Percentiles rank a stretch among this genome's conserved stretches.
Evolutionary conservation across 2,329 filamentous ascomycete genomes (phyloP).

Genomic region (Mycocentrospora acerina): DNA sequence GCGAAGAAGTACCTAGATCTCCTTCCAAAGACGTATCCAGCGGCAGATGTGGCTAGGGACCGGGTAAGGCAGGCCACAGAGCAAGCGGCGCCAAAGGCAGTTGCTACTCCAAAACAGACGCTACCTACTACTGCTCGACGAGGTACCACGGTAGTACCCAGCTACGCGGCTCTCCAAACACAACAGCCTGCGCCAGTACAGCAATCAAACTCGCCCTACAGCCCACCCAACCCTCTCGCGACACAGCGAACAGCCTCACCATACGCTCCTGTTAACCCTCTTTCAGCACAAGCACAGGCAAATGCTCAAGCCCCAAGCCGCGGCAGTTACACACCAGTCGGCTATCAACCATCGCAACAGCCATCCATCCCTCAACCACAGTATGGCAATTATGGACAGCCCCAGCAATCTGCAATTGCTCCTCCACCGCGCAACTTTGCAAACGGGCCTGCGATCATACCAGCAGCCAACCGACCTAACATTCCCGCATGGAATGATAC

Average conservation of each 20-base stretch:
- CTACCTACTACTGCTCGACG: slow-evolving; percentile 39
- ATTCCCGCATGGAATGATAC: slow-evolving; percentile 93
- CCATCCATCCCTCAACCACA: slow-evolving; percentile 30
- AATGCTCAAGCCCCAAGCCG: slow-evolving; percentile 30
- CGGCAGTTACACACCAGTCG: slow-evolving; percentile 50
- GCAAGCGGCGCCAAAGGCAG: slow-evolving; percentile 53
- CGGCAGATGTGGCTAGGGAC: slow-evolving; percentile 82
- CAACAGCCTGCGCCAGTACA: slow-evolving; percentile 24
- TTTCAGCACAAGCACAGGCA: slow-evolving; percentile 30
- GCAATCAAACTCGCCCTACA: slow-evolving; percentile 38
- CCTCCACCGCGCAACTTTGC: slow-evolving; percentile 67
- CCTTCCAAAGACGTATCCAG: slow-evolving; percentile 78
- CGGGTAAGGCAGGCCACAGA: slow-evolving; percentile 82
- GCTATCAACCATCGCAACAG: slow-evolving; percentile 55
- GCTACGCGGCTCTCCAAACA: slow-evolving; percentile 27
- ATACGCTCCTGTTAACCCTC: slow-evolving; percentile 29
- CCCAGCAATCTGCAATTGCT: slow-evolving; percentile 48
- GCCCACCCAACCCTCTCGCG: slow-evolving; percentile 30
- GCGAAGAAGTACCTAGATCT: slow-evolving; percentile 92
- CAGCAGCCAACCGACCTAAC: slow-evolving; percentile 70
- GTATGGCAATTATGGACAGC: slow-evolving; percentile 51
- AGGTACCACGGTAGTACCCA: slow-evolving; percentile 39
- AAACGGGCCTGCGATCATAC: slow-evolving; percentile 61
- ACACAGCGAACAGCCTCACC: slow-evolving; percentile 20
- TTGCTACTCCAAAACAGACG: slow-evolving; percentile 44